Evolutionary conservation across 768 basidiomycete species (phyloP).

Genomic region (Hirschioporus abietinus): DNA sequence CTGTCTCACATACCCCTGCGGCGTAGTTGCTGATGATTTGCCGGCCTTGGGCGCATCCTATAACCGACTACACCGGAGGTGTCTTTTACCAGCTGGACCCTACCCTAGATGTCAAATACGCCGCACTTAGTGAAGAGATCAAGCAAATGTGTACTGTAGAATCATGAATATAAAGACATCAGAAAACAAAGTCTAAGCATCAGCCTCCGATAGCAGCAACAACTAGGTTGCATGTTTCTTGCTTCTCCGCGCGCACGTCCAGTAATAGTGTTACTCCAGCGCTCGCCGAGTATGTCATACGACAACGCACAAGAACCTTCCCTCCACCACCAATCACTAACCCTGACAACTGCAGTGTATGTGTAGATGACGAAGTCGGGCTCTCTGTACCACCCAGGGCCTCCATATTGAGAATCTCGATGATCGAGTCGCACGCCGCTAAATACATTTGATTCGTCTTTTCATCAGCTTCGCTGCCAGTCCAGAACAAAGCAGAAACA

Average conservation of each 20-base stretch:
- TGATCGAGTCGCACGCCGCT: slow-evolving; percentile 96
- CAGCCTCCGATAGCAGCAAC: slow-evolving; percentile 83
- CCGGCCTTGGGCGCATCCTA: background rate
- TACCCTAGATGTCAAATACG: background rate
- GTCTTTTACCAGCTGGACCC: background rate
- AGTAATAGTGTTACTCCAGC: slow-evolving; percentile 92
- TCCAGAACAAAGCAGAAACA: slow-evolving; percentile 22
- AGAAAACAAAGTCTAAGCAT: slow-evolving; percentile 9
- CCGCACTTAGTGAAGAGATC: background rate
- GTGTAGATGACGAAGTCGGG: slow-evolving; percentile 79
- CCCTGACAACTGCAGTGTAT: slow-evolving; percentile 92
- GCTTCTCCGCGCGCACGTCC: slow-evolving; percentile 85
- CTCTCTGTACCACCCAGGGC: slow-evolving; percentile 86
- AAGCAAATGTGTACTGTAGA: background rate
- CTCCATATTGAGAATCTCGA: slow-evolving; percentile 97
- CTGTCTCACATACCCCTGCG: background rate
- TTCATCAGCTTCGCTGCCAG: slow-evolving; percentile 14
- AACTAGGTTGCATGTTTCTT: slow-evolving; percentile 80
- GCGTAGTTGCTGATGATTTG: background rate
- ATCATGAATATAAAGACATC: slow-evolving; percentile 1
- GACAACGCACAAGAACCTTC: slow-evolving; percentile 90
- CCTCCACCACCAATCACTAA: slow-evolving; percentile 88
- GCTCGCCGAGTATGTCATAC: slow-evolving; percentile 92
- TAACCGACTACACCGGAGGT: slow-evolving; percentile 1
- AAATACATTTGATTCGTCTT: slow-evolving; percentile 13